These are phyloP conservation scores for Lactarius indigo DNA, from an alignment of 768 basidiomycete species.

Conservation along the genomic window DNA sequence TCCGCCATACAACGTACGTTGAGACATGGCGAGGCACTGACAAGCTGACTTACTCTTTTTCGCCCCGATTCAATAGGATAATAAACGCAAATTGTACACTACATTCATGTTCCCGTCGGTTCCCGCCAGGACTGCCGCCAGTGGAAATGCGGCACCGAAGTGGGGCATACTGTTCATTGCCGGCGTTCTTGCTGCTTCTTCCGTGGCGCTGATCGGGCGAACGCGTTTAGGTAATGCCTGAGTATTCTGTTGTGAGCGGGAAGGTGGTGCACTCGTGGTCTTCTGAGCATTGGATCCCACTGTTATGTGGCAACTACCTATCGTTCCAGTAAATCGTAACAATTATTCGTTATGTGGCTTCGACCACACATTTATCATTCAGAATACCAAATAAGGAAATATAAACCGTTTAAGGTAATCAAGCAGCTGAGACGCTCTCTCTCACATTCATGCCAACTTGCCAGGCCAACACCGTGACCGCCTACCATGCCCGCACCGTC, in stretches of 20 bases:
- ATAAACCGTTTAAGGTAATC: too few species aligned
- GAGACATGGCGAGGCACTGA: not conserved
- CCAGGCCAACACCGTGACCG: too few species aligned
- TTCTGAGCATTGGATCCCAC: not conserved
- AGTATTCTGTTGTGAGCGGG: not conserved
- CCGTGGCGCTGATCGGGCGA: constrained; percentile 7
- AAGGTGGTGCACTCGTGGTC: not conserved
- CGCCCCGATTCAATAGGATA: constrained; percentile 19
- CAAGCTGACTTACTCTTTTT: not conserved
- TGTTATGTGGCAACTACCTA: not conserved
- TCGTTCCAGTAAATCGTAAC: not conserved
- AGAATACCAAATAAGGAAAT: too few species aligned
- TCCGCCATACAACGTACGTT: constrained; percentile 38
- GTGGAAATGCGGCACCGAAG: constrained; percentile 16
- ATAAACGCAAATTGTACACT: constrained; percentile 30
- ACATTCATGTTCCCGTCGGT: constrained; percentile 33
- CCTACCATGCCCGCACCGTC: too few species aligned
- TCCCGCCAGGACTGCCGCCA: constrained; percentile 41
- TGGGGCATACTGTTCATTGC: constrained; percentile 37
- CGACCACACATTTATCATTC: too few species aligned
- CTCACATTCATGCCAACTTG: too few species aligned
- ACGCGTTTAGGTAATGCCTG: constrained; percentile 1
- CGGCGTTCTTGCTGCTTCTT: constrained; percentile 40
- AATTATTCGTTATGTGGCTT: too few species aligned
- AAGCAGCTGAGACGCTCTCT: too few species aligned